phyloP scores from a whole-genome alignment of 345 rosid species.

The Gossypium ekmanianum region DNA sequence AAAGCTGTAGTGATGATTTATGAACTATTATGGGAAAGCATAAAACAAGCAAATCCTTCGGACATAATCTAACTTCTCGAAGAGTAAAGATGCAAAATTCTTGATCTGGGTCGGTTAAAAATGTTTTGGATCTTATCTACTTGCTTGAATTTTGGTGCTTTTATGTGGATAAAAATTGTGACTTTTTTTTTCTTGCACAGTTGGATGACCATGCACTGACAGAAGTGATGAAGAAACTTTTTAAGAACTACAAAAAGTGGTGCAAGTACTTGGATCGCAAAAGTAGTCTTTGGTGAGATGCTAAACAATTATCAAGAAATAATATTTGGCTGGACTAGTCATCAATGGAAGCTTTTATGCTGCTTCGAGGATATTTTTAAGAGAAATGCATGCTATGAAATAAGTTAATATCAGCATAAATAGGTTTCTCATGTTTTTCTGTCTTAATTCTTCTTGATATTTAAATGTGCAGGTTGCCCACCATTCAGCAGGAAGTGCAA shows the following conservation, averaged over 20 bases:
- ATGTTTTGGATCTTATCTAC: neutral
- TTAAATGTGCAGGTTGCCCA: slow-evolving; percentile 73
- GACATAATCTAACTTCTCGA: neutral
- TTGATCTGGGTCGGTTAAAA: neutral
- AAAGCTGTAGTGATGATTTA: neutral
- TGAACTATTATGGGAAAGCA: neutral
- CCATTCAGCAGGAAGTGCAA: slow-evolving; percentile 98
- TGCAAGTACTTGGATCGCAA: slow-evolving; percentile 95
- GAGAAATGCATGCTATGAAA: neutral
- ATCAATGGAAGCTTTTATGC: too few relatives aligned
- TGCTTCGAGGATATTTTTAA: too few relatives aligned
- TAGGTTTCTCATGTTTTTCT: neutral
- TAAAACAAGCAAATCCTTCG: neutral
- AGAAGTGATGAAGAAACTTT: slow-evolving; percentile 98
- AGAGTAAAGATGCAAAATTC: neutral
- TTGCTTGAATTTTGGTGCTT: neutral
- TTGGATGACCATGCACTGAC: slow-evolving; percentile 93
- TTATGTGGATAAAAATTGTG: neutral
- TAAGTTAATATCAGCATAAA: neutral
- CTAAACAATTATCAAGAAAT: neutral
- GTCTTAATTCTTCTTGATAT: slow-evolving; percentile 12
- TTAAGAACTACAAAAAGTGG: slow-evolving; percentile 98
- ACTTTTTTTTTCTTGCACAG: slow-evolving; percentile 31
- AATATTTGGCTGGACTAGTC: too few relatives aligned
- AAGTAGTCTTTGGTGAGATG: slow-evolving; percentile 94